A percentile compares a stretch with the other conserved stretches of the same genome.
phyloP scores from a whole-genome alignment of 495 filamentous ascomycete genomes.

The Penicillium pulvis region DNA sequence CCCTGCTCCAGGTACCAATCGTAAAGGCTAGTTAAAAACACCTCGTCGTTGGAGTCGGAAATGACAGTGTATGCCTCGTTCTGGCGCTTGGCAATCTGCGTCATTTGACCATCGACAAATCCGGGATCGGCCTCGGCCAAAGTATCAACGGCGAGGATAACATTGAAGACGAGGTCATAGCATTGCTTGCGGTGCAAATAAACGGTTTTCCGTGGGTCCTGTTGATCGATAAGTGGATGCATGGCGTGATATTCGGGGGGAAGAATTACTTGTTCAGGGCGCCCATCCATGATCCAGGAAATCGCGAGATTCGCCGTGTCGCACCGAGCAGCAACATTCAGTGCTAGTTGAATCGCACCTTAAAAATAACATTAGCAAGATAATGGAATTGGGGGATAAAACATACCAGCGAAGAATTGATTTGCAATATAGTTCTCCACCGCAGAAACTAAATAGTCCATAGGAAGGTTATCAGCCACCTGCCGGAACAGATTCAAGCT shows the following conservation, averaged over 20 bases:
- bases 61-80: constrained; percentile 87
- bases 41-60: constrained; percentile 80
- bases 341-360: constrained; percentile 87
- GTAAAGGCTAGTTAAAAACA: constrained; percentile 92
- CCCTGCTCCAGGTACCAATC: constrained; percentile 91
- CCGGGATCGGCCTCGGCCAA: constrained; percentile 65
- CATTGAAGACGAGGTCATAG: constrained; percentile 78
- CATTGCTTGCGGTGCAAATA: constrained; percentile 74
- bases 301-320: constrained; percentile 84
- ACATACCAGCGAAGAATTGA: constrained; percentile 76
- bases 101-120: constrained; percentile 74
- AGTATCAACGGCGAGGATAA: constrained; percentile 74
- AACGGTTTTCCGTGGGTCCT: constrained; percentile 67
- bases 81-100: constrained; percentile 71
- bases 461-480: constrained; percentile 77
- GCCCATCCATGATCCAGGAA: constrained; percentile 70
- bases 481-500: constrained; percentile 85
- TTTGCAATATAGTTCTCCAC: constrained; percentile 75
- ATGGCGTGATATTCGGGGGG: neutral
- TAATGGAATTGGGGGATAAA: neutral
- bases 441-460: constrained; percentile 77
- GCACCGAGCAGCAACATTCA: constrained; percentile 75
- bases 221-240: constrained; percentile 17
- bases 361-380: neutral
- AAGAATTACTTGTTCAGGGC: constrained; percentile 48